phyloP scores from a whole-genome alignment of 805 yeast genomes.

The Teunomyces panamensis region DNA sequence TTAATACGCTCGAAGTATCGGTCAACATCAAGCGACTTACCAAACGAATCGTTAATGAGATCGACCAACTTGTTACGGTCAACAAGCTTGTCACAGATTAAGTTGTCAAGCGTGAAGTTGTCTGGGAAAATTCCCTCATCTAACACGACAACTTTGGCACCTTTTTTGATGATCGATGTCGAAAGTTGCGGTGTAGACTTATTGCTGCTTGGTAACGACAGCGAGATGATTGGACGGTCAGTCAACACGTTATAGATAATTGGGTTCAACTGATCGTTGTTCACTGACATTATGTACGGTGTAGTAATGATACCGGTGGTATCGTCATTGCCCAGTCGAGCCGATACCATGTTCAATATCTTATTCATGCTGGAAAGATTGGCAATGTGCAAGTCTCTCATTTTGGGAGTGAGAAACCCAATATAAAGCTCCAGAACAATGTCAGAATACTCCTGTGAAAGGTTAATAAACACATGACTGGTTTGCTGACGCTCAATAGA shows the following conservation, averaged over 20 bases:
- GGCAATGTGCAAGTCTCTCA: slow-evolving; percentile 54
- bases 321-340: slow-evolving; percentile 33
- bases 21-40: slow-evolving; percentile 58
- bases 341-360: slow-evolving; percentile 49
- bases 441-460: slow-evolving; percentile 74
- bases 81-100: slow-evolving; percentile 38
- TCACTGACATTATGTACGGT: slow-evolving; percentile 63
- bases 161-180: slow-evolving; percentile 79
- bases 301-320: slow-evolving; percentile 88
- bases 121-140: slow-evolving; percentile 24
- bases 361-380: slow-evolving; percentile 68
- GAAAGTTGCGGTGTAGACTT: slow-evolving; percentile 58
- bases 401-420: slow-evolving; percentile 47
- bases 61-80: slow-evolving; percentile 55
- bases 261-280: slow-evolving; percentile 65
- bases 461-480: slow-evolving; percentile 83
- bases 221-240: slow-evolving; percentile 85
- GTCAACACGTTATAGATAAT: slow-evolving; percentile 86
- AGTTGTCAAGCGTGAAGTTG: slow-evolving; percentile 39
- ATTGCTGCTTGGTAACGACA: slow-evolving; percentile 72
- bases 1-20: slow-evolving; percentile 68
- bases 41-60: slow-evolving; percentile 78
- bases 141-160: slow-evolving; percentile 55
- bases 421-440: slow-evolving; percentile 61
- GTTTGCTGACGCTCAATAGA: slow-evolving; percentile 76